These are phyloP conservation scores for Colletotrichum zoysiae DNA, from an alignment of 2,329 filamentous ascomycete species.

Conservation along the genomic window DNA sequence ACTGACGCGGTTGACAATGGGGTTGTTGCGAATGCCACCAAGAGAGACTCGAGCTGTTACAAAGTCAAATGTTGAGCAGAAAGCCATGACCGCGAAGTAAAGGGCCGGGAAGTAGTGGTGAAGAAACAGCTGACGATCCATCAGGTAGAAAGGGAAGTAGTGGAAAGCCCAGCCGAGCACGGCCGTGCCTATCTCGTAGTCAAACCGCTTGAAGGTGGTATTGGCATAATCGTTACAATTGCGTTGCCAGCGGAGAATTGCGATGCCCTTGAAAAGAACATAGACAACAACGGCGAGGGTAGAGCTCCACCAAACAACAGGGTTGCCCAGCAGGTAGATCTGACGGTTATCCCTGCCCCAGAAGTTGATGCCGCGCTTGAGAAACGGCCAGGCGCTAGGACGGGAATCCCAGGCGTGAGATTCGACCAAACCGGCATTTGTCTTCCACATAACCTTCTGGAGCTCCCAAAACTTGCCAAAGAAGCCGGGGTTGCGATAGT, in stretches of 20 bases:
- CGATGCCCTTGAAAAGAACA: slow-evolving; percentile 85
- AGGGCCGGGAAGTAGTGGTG: slow-evolving; percentile 99
- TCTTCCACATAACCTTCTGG: slow-evolving; percentile 98
- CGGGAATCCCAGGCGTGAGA: slow-evolving; percentile 99
- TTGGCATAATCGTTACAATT: slow-evolving; percentile 88
- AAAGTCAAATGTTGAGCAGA: slow-evolving; percentile 93
- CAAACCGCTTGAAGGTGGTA: slow-evolving; percentile 92
- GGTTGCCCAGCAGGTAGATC: slow-evolving; percentile 96
- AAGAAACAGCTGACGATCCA: slow-evolving; percentile 97
- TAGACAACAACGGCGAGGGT: slow-evolving; percentile 84
- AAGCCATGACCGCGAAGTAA: slow-evolving; percentile 91
- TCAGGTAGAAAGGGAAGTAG: slow-evolving; percentile 98
- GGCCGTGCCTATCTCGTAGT: slow-evolving; percentile 93
- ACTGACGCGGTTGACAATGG: slow-evolving; percentile 79
- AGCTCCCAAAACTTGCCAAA: slow-evolving; percentile 98
- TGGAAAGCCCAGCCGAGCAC: slow-evolving; percentile 97
- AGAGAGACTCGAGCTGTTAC: slow-evolving; percentile 77
- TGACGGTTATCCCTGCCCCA: slow-evolving; percentile 96
- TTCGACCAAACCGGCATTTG: slow-evolving; percentile 95
- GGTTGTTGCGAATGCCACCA: slow-evolving; percentile 76
- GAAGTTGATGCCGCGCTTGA: slow-evolving; percentile 97
- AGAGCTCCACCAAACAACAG: slow-evolving; percentile 93
- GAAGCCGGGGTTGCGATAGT: slow-evolving; percentile 95
- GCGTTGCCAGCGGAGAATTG: slow-evolving; percentile 93
- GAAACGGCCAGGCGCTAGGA: slow-evolving; percentile 90